Evolutionary conservation across 1,284 basidiomycete species (phyloP).

Genomic region (Microbotryum silenes-acaulis): DNA sequence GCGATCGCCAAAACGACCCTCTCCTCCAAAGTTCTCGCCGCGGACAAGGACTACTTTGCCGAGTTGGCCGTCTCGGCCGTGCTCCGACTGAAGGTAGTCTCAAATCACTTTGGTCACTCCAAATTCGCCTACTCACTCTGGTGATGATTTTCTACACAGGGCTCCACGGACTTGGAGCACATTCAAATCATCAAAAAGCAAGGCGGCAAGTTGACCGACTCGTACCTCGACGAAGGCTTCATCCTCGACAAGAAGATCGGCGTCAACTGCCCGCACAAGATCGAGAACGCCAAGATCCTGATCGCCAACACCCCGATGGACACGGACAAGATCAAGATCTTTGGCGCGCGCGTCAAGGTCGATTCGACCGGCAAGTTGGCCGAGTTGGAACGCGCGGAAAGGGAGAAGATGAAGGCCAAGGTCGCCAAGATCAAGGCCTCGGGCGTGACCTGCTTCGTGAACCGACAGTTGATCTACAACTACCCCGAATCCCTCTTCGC

Average conservation of each 20-base stretch:
- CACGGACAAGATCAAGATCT: conserved; percentile 99
- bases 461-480: conserved; percentile 98
- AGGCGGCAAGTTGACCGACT: conserved; percentile 96
- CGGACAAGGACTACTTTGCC: conserved; percentile 98
- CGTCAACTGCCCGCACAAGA: conserved; percentile 85
- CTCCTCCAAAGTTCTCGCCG: conserved; percentile 90
- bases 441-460: conserved; percentile 97
- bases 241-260: conserved; percentile 96
- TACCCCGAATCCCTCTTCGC: conserved; percentile 92
- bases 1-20: conserved; percentile 96
- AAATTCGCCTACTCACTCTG: neutral
- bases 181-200: conserved; percentile 99
- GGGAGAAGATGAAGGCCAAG: conserved; percentile 99
- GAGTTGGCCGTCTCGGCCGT: conserved; percentile 98
- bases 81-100: conserved; percentile 66
- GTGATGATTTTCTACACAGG: conserved; percentile 46
- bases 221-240: conserved; percentile 97
- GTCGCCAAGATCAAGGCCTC: conserved; percentile 89
- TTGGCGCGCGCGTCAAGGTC: conserved; percentile 91
- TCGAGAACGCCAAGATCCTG: conserved; percentile 92
- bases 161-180: conserved; percentile 92
- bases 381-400: conserved; percentile 92
- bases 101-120: neutral
- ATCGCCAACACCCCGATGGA: conserved; percentile 99
- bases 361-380: conserved; percentile 94